Percentiles rank a stretch among this genome's conserved stretches.
Conservation (phyloP, 179 eudicot species). For the Nepenthes alata region DNA sequence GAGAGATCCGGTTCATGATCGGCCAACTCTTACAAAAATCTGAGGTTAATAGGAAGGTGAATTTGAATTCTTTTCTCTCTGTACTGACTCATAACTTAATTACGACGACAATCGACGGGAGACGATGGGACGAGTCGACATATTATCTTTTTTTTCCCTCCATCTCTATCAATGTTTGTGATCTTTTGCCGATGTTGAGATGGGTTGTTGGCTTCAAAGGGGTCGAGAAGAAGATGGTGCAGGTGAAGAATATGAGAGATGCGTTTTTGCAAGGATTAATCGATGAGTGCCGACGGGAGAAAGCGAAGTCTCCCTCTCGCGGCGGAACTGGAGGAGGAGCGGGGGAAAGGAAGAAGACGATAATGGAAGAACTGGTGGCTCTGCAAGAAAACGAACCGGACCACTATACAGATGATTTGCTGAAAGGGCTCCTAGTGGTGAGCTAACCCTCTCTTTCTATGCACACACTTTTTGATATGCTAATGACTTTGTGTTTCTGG, state of each 20-base stretch:
- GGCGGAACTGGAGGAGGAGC: not conserved
- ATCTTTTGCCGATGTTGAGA: conserved; percentile 8
- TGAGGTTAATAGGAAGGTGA: not conserved
- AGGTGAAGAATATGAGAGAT: not conserved
- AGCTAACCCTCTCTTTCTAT: not conserved
- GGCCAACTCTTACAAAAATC: not conserved
- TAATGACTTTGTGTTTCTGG: no score
- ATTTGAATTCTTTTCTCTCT: not conserved
- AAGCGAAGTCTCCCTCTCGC: not conserved
- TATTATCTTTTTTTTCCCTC: not conserved
- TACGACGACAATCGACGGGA: conserved; percentile 6
- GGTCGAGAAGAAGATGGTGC: conserved; percentile 4
- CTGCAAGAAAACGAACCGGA: conserved; percentile 8
- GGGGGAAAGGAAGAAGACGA: conserved; percentile 1
- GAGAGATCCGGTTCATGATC: conserved; percentile 3
- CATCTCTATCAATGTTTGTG: conserved; percentile 1
- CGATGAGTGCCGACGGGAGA: conserved; percentile 3
- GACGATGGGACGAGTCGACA: conserved; percentile 2
- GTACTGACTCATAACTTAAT: conserved; percentile 1
- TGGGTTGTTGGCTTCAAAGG: conserved; percentile 1
- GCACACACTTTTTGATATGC: not conserved
- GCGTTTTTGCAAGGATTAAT: not conserved
- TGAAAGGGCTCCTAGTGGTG: conserved; percentile 7
- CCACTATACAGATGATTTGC: conserved; percentile 3
- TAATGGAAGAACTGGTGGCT: conserved; percentile 5